These are phyloP conservation scores for Drechslerella stenobrocha DNA, from an alignment of 2,329 filamentous ascomycete species.

Conservation along the genomic window DNA sequence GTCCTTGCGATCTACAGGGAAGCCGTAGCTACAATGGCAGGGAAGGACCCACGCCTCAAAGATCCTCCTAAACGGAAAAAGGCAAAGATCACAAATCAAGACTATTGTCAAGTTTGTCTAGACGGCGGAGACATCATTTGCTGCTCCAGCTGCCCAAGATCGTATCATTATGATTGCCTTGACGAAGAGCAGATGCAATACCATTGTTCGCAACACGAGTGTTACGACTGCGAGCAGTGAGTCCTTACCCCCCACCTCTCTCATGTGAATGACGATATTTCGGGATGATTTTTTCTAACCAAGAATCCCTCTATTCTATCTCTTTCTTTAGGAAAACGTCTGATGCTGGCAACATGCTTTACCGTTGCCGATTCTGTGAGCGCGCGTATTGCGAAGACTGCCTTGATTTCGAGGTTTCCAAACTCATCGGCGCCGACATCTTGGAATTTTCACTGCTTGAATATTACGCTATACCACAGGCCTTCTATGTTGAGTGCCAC, in stretches of 20 bases:
- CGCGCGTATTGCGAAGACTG: constrained; percentile 65
- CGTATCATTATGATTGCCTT: constrained; percentile 62
- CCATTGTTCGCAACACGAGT: constrained; percentile 63
- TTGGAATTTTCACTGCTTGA: constrained; percentile 61
- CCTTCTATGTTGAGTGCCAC: constrained; percentile 45
- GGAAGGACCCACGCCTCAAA: constrained; percentile 62
- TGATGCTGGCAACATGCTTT: constrained; percentile 57
- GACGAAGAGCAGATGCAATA: constrained; percentile 58
- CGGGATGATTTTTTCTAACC: too few species aligned
- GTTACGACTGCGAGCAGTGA: constrained; percentile 61
- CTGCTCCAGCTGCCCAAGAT: constrained; percentile 62
- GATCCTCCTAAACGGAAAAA: constrained; percentile 60
- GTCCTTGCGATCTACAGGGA: constrained; percentile 54
- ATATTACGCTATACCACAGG: constrained; percentile 51
- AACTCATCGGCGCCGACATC: constrained; percentile 61
- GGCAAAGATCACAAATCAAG: constrained; percentile 59
- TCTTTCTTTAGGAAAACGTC: constrained; percentile 49
- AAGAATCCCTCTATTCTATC: too few species aligned
- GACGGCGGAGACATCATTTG: constrained; percentile 59
- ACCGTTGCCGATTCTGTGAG: constrained; percentile 62
- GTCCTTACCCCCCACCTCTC: constrained; percentile 53
- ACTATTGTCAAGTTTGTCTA: constrained; percentile 62
- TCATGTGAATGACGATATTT: too few species aligned
- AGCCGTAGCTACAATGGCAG: constrained; percentile 63
- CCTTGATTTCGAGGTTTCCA: constrained; percentile 60